Conservation (phyloP, 2,329 filamentous ascomycete genomes). For the Aspergillus spinulosporus region DNA sequence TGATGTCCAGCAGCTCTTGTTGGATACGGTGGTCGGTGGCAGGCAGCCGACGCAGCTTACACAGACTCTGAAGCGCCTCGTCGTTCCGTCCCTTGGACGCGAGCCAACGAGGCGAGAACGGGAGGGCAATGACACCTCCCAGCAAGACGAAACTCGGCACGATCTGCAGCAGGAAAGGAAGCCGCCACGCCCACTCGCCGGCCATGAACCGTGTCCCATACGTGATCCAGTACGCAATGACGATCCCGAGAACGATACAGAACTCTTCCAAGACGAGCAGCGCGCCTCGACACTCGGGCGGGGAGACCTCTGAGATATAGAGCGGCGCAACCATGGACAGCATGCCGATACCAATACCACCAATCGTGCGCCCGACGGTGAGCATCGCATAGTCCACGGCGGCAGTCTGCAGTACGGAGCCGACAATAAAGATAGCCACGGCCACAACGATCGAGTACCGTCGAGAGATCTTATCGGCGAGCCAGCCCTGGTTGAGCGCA, state of each 20-base stretch:
- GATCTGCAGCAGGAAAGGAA: constrained; percentile 53
- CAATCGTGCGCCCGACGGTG: constrained; percentile 51
- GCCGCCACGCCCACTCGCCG: constrained; percentile 49
- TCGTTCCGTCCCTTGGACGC: constrained; percentile 49
- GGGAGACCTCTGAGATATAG: constrained; percentile 55
- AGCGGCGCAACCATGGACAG: constrained; percentile 52
- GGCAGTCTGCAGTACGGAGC: constrained; percentile 54
- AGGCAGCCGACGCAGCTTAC: constrained; percentile 53
- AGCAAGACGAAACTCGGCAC: constrained; percentile 41
- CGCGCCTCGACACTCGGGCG: constrained; percentile 51
- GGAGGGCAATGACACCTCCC: constrained; percentile 47
- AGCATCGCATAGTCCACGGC: constrained; percentile 54
- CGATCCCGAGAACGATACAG: constrained; percentile 44
- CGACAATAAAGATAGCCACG: constrained; percentile 53
- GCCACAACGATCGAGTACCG: constrained; percentile 55
- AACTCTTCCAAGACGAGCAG: constrained; percentile 47
- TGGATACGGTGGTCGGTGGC: constrained; percentile 52
- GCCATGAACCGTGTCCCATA: constrained; percentile 47
- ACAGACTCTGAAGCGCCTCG: constrained; percentile 51
- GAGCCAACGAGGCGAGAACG: constrained; percentile 59
- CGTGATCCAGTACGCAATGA: constrained; percentile 46
- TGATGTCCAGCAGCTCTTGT: constrained; percentile 53
- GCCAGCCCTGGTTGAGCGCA: constrained; percentile 50
- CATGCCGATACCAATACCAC: constrained; percentile 56
- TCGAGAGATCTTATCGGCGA: constrained; percentile 55